Evolutionary conservation across 139 green algal species (phyloP), one percentile per base, ranked within the genome.

Genomic region (Coccomyxa sp.): DNA sequence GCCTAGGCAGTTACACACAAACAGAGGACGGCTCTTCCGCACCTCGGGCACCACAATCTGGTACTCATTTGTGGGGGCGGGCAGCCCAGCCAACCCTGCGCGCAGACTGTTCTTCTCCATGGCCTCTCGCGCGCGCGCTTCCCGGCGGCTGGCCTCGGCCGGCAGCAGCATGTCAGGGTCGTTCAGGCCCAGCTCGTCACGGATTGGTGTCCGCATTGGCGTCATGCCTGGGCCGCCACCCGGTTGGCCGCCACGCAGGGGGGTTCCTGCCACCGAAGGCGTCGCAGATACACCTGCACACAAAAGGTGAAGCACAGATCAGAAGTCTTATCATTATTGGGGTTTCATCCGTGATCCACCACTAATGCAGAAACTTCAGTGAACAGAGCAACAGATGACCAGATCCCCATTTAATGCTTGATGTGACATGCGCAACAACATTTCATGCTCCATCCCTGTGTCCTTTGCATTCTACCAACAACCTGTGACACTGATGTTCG

Each of bases 51-150:
- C 87, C 66, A 89, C 89, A 15, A 98, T 87, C 83, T 90, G 83
- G 87, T 98, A 99, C 91, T 98, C 95, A 82, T 98, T 97, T 80
- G 94, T 86, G 13, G 96, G 96, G 17, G 86, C 86, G 17, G 96
- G 96, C 82, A 99, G 92, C 32, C 83, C 82, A 4, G 83, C 79
- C 79, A 99, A 87, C 21, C 92, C 92, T 27, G 85, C 81, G 0
- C 89, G 87, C 79, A 98, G 86, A 77, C 95, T 93, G 21, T 83
- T 80, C 18, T 85, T 82, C 81, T 87, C 66, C 66, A 77, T 28
- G 15, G 86, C 85, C 81, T 83, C 51, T 18, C 89, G 82, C 27
- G 79, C 81, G 31, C 67, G 67, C 83, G 86, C 86, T 66, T 87
- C 86, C 4, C 77, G 79, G 76, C 83, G 83, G 78, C 11, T 85